Evolutionary conservation across 2,329 filamentous ascomycete species (phyloP).

Genomic region (Didymella lethalis): DNA sequence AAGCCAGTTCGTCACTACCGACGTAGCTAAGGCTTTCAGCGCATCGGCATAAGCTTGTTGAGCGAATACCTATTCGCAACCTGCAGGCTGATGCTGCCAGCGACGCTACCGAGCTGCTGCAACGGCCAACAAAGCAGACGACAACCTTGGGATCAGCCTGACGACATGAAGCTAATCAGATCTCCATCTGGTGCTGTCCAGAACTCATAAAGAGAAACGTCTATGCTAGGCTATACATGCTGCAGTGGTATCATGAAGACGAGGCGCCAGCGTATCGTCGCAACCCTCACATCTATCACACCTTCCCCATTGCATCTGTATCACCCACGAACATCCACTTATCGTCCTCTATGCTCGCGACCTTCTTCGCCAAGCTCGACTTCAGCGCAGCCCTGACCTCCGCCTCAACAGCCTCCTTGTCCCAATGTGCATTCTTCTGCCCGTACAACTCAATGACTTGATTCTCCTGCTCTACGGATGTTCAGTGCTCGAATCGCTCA

Average conservation of each 20-base stretch:
- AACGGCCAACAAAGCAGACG: not conserved
- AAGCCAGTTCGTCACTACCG: not conserved
- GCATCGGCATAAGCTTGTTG: too few relatives aligned
- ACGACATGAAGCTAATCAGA: not conserved
- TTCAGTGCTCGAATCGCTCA: not conserved
- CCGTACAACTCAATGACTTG: conserved; percentile 46
- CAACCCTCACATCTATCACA: too few relatives aligned
- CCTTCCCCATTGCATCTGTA: conserved; percentile 20
- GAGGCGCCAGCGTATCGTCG: not conserved
- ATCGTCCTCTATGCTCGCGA: conserved; percentile 78
- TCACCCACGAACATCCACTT: conserved; percentile 91
- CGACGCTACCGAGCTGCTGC: not conserved
- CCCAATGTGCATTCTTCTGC: conserved; percentile 42
- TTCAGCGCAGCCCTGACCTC: conserved; percentile 61
- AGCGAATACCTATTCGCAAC: too few relatives aligned
- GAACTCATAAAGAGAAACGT: not conserved
- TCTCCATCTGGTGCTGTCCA: not conserved
- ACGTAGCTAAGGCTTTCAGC: not conserved
- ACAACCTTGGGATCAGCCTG: not conserved
- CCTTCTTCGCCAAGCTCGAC: conserved; percentile 74
- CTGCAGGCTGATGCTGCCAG: not conserved
- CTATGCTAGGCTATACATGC: not conserved
- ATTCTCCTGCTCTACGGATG: conserved; percentile 41
- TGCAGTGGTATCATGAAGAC: conserved; percentile 19
- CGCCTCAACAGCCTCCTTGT: conserved; percentile 35